phyloP scores from a whole-genome alignment of 1,284 basidiomycete species.

The Macrocybe sp. region DNA sequence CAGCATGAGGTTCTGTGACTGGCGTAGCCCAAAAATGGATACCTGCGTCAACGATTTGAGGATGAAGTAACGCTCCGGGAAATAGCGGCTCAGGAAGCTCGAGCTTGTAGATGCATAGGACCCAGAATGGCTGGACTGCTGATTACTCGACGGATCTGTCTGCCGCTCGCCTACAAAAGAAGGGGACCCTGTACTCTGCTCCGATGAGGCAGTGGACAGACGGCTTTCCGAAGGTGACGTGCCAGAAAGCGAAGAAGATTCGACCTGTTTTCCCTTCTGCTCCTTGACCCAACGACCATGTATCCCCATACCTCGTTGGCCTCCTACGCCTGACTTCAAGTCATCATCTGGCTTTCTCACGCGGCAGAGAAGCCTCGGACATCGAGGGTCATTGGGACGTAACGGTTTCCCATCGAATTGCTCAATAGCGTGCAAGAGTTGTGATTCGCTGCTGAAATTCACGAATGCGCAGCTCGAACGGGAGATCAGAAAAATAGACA shows the following conservation, averaged over 20 bases:
- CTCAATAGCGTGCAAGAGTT: constrained; percentile 65
- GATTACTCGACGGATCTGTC: constrained; percentile 13
- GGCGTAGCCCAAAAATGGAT: constrained; percentile 15
- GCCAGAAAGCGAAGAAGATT: constrained; percentile 12
- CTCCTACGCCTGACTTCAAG: constrained; percentile 85
- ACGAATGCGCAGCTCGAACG: constrained; percentile 93
- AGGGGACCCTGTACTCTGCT: constrained; percentile 23
- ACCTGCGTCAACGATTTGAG: constrained; percentile 85
- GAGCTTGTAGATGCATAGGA: constrained; percentile 70
- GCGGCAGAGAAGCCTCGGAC: constrained; percentile 83
- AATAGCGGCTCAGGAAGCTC: constrained; percentile 67
- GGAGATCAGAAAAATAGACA: constrained; percentile 89
- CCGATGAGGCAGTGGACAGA: constrained; percentile 22
- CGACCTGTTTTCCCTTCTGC: constrained; percentile 33
- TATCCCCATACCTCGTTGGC: constrained; percentile 82
- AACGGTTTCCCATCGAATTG: constrained; percentile 70
- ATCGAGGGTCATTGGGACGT: constrained; percentile 64
- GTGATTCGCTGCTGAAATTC: constrained; percentile 70
- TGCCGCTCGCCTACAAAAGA: constrained; percentile 31
- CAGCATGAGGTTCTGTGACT: background rate
- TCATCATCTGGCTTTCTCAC: constrained; percentile 84
- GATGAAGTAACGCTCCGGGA: constrained; percentile 89
- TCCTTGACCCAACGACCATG: constrained; percentile 79
- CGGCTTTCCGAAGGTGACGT: constrained; percentile 19
- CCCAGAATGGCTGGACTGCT: constrained; percentile 60